These are phyloP conservation scores for Aureobasidium sp. DNA, from an alignment of 2,329 filamentous ascomycete species.

Conservation along the genomic window DNA sequence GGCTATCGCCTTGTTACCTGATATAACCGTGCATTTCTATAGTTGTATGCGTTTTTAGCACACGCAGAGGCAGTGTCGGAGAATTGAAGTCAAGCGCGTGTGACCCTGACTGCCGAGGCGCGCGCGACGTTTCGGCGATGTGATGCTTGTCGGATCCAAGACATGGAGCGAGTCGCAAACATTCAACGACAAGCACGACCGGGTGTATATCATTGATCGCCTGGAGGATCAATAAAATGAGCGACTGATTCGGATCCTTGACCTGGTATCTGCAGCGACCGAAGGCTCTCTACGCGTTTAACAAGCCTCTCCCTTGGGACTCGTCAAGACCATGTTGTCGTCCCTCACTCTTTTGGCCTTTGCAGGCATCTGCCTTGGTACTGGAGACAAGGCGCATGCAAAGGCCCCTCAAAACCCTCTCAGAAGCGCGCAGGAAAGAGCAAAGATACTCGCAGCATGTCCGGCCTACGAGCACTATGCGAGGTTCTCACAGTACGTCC, in stretches of 20 bases:
- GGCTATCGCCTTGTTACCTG: too few relatives aligned
- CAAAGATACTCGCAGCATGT: constrained; percentile 29
- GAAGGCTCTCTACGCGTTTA: background rate
- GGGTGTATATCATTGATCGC: background rate
- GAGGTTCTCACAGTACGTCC: constrained; percentile 29
- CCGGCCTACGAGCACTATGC: constrained; percentile 33
- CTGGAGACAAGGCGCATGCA: constrained; percentile 16
- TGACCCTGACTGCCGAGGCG: background rate
- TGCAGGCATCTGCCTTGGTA: constrained; percentile 21
- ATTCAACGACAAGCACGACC: background rate
- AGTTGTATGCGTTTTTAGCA: too few relatives aligned
- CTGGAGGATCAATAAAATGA: background rate
- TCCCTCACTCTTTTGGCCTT: constrained; percentile 23
- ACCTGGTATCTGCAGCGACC: background rate
- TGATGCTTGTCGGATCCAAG: background rate
- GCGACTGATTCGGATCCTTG: background rate
- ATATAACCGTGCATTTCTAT: too few relatives aligned
- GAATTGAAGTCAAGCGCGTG: background rate
- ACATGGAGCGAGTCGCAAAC: background rate
- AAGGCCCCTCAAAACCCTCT: constrained; percentile 19
- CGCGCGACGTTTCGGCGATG: background rate
- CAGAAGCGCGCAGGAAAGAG: constrained; percentile 22
- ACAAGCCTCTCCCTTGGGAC: background rate
- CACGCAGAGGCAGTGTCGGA: background rate
- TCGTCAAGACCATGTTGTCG: background rate